Conservation (phyloP, 345 rosid species). For the Carallia brachiata region DNA sequence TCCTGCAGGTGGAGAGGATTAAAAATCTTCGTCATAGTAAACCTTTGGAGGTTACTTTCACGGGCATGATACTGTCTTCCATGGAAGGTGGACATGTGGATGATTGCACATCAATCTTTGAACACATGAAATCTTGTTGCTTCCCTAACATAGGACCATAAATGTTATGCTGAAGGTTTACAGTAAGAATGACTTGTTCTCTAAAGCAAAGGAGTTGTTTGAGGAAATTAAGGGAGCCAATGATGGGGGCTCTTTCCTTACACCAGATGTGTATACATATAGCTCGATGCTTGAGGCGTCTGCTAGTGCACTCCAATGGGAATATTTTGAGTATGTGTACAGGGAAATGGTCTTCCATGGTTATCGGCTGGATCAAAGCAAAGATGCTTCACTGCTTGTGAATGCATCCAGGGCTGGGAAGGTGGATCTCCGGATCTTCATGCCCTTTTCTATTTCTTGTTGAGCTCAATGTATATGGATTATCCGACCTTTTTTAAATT, state of each 20-base stretch:
- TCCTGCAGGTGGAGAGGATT: constrained; percentile 65
- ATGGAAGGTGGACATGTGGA: constrained; percentile 73
- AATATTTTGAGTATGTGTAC: constrained; percentile 82
- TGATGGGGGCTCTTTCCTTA: constrained; percentile 20
- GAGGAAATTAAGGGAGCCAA: constrained; percentile 47
- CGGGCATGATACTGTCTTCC: constrained; percentile 72
- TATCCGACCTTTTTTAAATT: neutral
- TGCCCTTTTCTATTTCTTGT: neutral
- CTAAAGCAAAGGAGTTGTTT: constrained; percentile 73
- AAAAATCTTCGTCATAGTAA: constrained; percentile 52
- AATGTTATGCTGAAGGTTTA: constrained; percentile 82
- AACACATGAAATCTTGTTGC: constrained; percentile 64
- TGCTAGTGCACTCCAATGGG: constrained; percentile 81
- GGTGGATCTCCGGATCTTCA: constrained; percentile 35
- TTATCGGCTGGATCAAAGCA: constrained; percentile 64
- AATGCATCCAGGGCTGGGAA: constrained; percentile 84
- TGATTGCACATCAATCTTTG: constrained; percentile 67
- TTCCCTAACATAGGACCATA: constrained; percentile 75
- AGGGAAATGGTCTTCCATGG: constrained; percentile 72
- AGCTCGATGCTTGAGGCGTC: constrained; percentile 87
- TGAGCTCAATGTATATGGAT: constrained; percentile 5
- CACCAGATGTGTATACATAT: constrained; percentile 71
- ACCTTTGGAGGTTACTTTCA: constrained; percentile 78
- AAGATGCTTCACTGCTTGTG: constrained; percentile 53
- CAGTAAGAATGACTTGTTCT: constrained; percentile 75